phyloP scores from a whole-genome alignment of 345 rosid species.

The Eucalyptus albens region DNA sequence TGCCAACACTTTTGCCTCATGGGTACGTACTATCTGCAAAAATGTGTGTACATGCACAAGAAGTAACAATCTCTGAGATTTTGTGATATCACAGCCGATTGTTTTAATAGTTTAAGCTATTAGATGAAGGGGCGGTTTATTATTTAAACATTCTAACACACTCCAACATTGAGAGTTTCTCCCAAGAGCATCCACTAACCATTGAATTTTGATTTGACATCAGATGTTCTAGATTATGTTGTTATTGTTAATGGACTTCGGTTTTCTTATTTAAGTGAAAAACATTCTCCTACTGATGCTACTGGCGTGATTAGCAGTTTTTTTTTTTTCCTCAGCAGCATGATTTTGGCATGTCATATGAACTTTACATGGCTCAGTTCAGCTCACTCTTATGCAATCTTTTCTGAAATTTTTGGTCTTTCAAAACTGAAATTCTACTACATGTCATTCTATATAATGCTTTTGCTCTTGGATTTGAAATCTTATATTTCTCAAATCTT shows the following conservation, averaged over 20 bases:
- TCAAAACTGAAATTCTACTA: neutral
- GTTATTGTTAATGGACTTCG: neutral
- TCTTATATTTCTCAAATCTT: neutral
- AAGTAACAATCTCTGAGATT: neutral
- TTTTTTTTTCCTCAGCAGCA: neutral
- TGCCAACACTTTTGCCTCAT: conserved; percentile 42
- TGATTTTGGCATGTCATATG: neutral
- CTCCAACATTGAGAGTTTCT: neutral
- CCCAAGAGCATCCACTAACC: neutral
- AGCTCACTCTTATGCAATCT: neutral
- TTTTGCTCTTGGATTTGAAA: neutral
- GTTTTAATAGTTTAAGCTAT: no score
- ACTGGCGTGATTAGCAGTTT: neutral
- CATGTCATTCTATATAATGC: neutral
- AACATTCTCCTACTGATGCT: neutral
- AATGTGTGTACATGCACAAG: neutral
- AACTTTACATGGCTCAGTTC: neutral
- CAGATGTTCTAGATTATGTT: neutral
- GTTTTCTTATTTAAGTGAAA: neutral
- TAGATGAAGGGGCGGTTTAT: rapidly evolving
- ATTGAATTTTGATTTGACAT: neutral
- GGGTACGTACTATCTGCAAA: conserved; percentile 6
- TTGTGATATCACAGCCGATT: no score
- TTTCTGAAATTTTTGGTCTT: neutral
- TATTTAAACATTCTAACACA: no score